phyloP scores from a whole-genome alignment of 2,329 filamentous ascomycete genomes.

The Bimuria novae-zelandiae region DNA sequence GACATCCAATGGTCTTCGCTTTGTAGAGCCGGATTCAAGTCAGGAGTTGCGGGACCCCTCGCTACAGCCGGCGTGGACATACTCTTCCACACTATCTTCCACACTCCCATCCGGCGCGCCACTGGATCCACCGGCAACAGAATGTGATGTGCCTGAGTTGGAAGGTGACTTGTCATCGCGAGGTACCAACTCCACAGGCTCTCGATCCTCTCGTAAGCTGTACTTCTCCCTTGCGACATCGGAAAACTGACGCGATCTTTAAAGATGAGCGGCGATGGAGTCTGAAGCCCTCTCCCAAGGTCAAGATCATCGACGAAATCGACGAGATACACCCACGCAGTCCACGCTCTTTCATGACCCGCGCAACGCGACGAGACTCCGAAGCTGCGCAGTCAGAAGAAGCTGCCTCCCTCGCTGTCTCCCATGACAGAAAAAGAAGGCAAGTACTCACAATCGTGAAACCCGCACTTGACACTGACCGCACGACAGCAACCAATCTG shows the following conservation, averaged over 20 bases:
- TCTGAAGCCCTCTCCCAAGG: constrained; percentile 24
- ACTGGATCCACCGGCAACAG: constrained; percentile 30
- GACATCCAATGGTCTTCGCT: constrained; percentile 13
- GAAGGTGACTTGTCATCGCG: constrained; percentile 38
- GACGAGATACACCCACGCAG: constrained; percentile 30
- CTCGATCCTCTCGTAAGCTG: constrained; percentile 34
- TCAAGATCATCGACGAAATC: constrained; percentile 27
- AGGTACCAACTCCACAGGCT: constrained; percentile 33
- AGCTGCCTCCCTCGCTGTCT: neutral
- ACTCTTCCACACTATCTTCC: constrained; percentile 33
- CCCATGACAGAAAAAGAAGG: constrained; percentile 18
- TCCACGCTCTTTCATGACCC: constrained; percentile 31
- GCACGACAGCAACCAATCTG: constrained; percentile 15
- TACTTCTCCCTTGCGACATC: neutral
- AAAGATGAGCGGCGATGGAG: constrained; percentile 36
- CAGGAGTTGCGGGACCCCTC: constrained; percentile 30
- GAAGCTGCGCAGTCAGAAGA: constrained; percentile 22
- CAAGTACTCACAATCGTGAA: constrained; percentile 10
- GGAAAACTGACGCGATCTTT: constrained; percentile 9
- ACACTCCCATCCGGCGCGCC: constrained; percentile 40
- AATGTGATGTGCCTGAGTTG: constrained; percentile 34
- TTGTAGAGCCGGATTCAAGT: constrained; percentile 13
- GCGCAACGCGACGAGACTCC: constrained; percentile 26
- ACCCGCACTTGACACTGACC: neutral
- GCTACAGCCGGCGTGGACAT: constrained; percentile 38